A percentile compares a stretch with the other conserved stretches of the same genome.
These are phyloP conservation scores for Coemansia erecta DNA, from an alignment of 192 early-diverging fungal genomes.

Conservation along the genomic window DNA sequence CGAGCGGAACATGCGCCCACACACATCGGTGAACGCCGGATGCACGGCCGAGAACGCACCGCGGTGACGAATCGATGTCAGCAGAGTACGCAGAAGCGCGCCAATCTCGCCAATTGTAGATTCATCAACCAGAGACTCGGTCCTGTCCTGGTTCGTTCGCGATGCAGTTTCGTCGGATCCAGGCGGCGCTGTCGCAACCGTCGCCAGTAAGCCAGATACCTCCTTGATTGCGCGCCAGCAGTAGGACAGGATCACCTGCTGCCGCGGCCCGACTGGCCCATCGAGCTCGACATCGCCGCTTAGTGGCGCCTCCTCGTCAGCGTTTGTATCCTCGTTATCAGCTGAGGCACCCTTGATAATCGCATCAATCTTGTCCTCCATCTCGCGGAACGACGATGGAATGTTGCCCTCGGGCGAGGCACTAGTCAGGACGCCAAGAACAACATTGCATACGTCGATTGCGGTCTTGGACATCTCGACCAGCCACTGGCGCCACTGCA, in stretches of 20 bases:
- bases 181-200: conserved; percentile 19
- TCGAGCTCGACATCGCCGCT: conserved; percentile 23
- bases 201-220: conserved; percentile 63
- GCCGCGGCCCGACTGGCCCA: conserved; percentile 57
- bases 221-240: conserved; percentile 94
- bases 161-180: conserved; percentile 16
- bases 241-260: conserved; percentile 84
- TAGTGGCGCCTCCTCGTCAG: conserved; percentile 40
- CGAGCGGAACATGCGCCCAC: conserved; percentile 65
- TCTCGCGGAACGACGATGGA: conserved; percentile 73
- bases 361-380: conserved; percentile 55
- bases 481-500: conserved; percentile 57
- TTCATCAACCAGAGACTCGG: conserved; percentile 16
- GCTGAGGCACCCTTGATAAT: conserved; percentile 31
- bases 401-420: conserved; percentile 89
- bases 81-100: conserved; percentile 49
- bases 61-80: conserved; percentile 82
- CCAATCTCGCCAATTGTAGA: conserved; percentile 44
- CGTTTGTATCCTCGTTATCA: conserved; percentile 4
- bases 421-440: conserved; percentile 70
- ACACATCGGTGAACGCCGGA: conserved; percentile 71
- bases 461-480: conserved; percentile 51
- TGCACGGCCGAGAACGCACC: conserved; percentile 91
- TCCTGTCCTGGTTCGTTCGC: not conserved
- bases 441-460: conserved; percentile 57